Percentiles rank a stretch among this genome's conserved stretches.
Evolutionary conservation across 1,284 basidiomycete genomes (phyloP).

Genomic region (Irpex sp.): DNA sequence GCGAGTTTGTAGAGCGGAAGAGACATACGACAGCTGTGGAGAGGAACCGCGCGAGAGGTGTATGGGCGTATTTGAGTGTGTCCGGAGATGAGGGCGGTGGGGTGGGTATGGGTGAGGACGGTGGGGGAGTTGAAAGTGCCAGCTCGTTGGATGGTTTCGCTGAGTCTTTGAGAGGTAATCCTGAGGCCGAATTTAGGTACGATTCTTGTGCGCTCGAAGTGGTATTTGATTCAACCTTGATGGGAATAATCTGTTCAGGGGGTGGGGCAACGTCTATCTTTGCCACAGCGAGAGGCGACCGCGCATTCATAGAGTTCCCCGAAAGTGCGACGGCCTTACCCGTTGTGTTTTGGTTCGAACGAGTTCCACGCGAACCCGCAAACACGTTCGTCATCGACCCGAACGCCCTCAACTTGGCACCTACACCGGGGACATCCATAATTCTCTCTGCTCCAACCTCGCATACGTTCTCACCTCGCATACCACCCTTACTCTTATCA

Average conservation of each 20-base stretch:
- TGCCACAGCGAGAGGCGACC: no score
- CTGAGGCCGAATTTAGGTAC: background rate
- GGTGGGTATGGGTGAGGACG: background rate
- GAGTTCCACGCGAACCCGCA: background rate
- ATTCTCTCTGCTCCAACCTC: background rate
- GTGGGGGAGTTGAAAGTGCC: background rate
- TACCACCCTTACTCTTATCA: background rate
- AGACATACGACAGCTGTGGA: constrained; percentile 20
- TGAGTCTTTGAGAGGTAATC: background rate
- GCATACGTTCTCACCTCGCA: background rate
- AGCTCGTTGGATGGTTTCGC: background rate
- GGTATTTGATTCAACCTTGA: no score
- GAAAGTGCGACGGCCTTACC: no score
- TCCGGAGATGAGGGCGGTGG: background rate
- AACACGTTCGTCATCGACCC: constrained; percentile 22
- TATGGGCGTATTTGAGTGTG: background rate
- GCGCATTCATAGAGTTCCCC: no score
- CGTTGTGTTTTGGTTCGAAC: no score
- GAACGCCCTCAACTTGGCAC: constrained; percentile 3
- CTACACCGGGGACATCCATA: background rate
- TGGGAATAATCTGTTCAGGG: no score
- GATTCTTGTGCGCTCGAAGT: no score
- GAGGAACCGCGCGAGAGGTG: constrained; percentile 14
- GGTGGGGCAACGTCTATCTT: no score
- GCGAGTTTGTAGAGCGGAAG: constrained; percentile 12